Base-by-base conservation (phyloP, 2,329 filamentous ascomycete genomes). In the Colletotrichum chlorophyti region DNA sequence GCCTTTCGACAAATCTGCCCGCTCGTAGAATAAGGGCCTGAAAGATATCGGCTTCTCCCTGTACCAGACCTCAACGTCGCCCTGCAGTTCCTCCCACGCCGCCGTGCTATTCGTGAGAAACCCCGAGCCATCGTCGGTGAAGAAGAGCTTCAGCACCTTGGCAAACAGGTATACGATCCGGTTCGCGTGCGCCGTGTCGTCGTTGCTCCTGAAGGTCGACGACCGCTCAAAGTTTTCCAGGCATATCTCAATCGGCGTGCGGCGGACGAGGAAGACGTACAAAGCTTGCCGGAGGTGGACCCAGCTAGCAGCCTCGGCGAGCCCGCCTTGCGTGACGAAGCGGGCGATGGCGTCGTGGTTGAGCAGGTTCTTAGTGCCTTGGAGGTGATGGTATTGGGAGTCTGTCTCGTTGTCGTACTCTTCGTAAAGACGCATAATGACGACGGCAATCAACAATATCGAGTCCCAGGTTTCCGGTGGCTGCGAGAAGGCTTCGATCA, bases 361-460 rank as follows among this genome's bases (percentile, higher is more conserved):
- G 0, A 77, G 65, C 1, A 77, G 72, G 7, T 72, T 70, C 0
- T 71, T 69, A 3, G 72, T 72, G 1, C 74, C 74, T 26, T 72
- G 68, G 12, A 76, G 72, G 50, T 77, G 74, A 48, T 77, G 72
- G 37, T 70, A 74, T 14, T 71, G 68, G 15, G 73, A 68, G 51
- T 77, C 74, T 4, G 67, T 59, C 24, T 65, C 64, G 23, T 60
- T 64, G 46, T 67, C 64, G 26, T 60, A 63, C 64, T 82, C 79
- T 63, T 82, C 79, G 50, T 81, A 79, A 5, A 81, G 70, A 0
- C 79, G 74, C 17, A 81, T 65, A 6, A 82, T 73, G 8, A 82
- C 79, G 0, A 83, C 78, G 0, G 79, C 77, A 1, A 78, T 73
- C 1, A 82, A 67, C 3, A 81, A 72, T 14, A 75, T 77, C 27